phyloP scores from a whole-genome alignment of 1,139 yeast species.

The Blastobotrys petasosporus region DNA sequence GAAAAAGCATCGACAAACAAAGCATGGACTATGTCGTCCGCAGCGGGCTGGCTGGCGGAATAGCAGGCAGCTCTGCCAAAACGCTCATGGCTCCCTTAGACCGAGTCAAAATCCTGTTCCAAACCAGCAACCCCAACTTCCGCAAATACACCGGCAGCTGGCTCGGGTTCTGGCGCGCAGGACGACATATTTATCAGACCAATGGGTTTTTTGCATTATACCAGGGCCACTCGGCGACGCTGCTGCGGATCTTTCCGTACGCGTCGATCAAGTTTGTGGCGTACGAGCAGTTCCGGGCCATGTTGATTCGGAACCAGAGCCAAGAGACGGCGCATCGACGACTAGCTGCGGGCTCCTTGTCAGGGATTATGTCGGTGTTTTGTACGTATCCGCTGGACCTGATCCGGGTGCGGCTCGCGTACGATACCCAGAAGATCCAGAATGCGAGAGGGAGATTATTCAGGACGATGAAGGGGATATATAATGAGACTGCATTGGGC shows the following conservation, averaged over 20 bases:
- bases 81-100: slow-evolving; percentile 94
- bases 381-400: slow-evolving; percentile 90
- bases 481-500: slow-evolving; percentile 42
- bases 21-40: slow-evolving; percentile 71
- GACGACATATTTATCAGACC: slow-evolving; percentile 51
- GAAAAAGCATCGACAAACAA: slow-evolving; percentile 48
- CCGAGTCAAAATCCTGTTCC: slow-evolving; percentile 88
- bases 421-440: slow-evolving; percentile 51
- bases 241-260: slow-evolving; percentile 87
- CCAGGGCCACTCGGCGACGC: slow-evolving; percentile 94
- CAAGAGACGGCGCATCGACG: slow-evolving; percentile 80
- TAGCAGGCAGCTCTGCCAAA: slow-evolving; percentile 94
- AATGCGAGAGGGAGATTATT: slow-evolving; percentile 36
- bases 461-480: slow-evolving; percentile 51
- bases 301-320: slow-evolving; percentile 65
- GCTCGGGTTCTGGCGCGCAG: slow-evolving; percentile 70
- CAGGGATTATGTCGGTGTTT: slow-evolving; percentile 78
- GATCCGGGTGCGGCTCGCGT: slow-evolving; percentile 85
- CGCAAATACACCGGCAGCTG: slow-evolving; percentile 73
- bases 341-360: slow-evolving; percentile 80
- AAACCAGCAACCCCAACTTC: slow-evolving; percentile 90
- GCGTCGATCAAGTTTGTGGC: slow-evolving; percentile 98
- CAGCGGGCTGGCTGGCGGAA: slow-evolving; percentile 91
- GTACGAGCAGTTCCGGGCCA: slow-evolving; percentile 81
- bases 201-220: slow-evolving; percentile 83